These are phyloP conservation scores for Gnomoniopsis smithogilvyi DNA, from an alignment of 2,329 filamentous ascomycete genomes.

Conservation along the genomic window DNA sequence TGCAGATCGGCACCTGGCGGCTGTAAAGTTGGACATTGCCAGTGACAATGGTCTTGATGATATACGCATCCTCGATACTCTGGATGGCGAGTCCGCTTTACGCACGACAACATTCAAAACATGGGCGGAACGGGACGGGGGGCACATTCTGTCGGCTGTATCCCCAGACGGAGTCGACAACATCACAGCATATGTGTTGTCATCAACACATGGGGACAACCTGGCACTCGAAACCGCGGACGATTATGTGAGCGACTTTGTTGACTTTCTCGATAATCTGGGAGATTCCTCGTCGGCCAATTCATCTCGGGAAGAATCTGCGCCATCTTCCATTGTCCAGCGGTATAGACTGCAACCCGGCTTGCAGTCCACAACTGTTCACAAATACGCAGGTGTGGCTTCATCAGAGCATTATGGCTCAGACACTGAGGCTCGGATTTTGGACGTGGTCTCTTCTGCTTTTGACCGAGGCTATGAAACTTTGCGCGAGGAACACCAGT, in stretches of 20 bases:
- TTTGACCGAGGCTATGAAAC: not conserved
- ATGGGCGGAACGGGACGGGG: not conserved
- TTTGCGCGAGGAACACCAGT: slow-evolving; percentile 6
- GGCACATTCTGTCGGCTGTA: not conserved
- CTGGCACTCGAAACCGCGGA: not conserved
- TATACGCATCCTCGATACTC: slow-evolving; percentile 6
- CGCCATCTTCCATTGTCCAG: not conserved
- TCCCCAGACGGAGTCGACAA: slow-evolving; percentile 8
- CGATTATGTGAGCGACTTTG: slow-evolving; percentile 7
- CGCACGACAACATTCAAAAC: slow-evolving; percentile 8
- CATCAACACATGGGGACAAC: slow-evolving; percentile 1
- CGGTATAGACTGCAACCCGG: slow-evolving; percentile 5
- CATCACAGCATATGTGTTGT: slow-evolving; percentile 5
- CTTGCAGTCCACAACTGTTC: slow-evolving; percentile 6
- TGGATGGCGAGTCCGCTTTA: slow-evolving; percentile 11
- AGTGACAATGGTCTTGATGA: slow-evolving; percentile 13
- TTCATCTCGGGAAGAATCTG: not conserved
- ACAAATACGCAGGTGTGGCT: slow-evolving; percentile 13
- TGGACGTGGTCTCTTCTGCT: slow-evolving; percentile 2
- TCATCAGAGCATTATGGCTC: slow-evolving; percentile 15
- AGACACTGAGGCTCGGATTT: slow-evolving; percentile 1
- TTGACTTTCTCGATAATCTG: not conserved
- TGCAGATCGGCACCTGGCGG: slow-evolving; percentile 6
- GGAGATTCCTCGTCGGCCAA: not conserved
- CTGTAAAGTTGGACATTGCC: slow-evolving; percentile 12